These are phyloP conservation scores for Andrographis paniculata DNA, from an alignment of 305 asterid genomes.

Conservation along the genomic window DNA sequence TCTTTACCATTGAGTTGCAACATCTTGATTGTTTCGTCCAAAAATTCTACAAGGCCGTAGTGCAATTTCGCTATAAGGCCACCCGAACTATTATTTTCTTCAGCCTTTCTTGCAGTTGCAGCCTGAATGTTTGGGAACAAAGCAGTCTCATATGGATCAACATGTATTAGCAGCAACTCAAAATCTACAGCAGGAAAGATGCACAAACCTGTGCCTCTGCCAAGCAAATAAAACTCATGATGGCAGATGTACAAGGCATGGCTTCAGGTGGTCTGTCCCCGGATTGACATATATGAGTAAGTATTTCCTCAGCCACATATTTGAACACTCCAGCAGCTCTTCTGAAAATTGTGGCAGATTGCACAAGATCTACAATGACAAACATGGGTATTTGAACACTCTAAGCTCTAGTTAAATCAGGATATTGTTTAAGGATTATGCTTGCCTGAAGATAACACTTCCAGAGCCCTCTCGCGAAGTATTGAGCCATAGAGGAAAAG, in stretches of 20 bases:
- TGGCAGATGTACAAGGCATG: conserved; percentile 24
- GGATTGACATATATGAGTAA: conserved; percentile 20
- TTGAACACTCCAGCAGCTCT: conserved; percentile 67
- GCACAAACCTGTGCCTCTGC: conserved; percentile 73
- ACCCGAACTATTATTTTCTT: conserved; percentile 41
- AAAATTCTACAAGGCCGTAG: conserved; percentile 40
- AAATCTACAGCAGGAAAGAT: no score
- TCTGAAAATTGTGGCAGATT: conserved; percentile 50
- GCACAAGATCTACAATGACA: conserved; percentile 48
- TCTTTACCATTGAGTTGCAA: conserved; percentile 25
- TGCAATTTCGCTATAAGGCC: conserved; percentile 55
- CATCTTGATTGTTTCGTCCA: conserved; percentile 36
- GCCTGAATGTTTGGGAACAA: conserved; percentile 32
- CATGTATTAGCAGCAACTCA: no score
- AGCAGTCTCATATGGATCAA: no score
- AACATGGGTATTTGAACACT: no score
- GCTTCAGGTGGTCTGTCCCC: conserved; percentile 53
- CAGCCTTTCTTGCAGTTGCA: conserved; percentile 57
- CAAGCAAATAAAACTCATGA: conserved; percentile 53
- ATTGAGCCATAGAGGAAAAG: conserved; percentile 47
- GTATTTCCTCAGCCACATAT: conserved; percentile 33
- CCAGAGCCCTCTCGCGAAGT: conserved; percentile 43
- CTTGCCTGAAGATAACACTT: conserved; percentile 43
- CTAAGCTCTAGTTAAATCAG: no score
- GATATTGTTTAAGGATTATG: no score